A percentile compares a stretch with the other conserved stretches of the same genome.
Evolutionary conservation across 2,329 filamentous ascomycete species (phyloP).

Genomic region (Hymenoscyphus fraxineus): DNA sequence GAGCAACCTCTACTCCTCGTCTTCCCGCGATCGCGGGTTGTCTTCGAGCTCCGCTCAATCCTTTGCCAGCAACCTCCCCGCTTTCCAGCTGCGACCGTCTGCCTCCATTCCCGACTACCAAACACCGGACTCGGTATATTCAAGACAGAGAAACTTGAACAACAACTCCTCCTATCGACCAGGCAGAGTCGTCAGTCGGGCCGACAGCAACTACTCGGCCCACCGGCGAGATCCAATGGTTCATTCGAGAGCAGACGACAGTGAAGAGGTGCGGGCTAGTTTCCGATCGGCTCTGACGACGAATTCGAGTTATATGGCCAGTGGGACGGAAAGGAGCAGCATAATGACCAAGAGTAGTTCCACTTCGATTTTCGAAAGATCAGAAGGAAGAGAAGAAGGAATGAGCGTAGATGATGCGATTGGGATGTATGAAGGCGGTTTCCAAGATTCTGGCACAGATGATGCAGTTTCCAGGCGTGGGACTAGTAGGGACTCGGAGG

Average conservation of each 20-base stretch:
- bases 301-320: constrained; percentile 52
- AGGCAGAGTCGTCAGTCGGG: constrained; percentile 21
- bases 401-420: constrained; percentile 66
- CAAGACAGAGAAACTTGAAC: constrained; percentile 31
- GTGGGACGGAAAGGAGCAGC: constrained; percentile 76
- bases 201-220: constrained; percentile 29
- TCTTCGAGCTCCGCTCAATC: constrained; percentile 32
- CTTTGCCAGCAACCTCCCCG: constrained; percentile 13
- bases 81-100: constrained; percentile 28
- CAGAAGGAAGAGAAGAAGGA: constrained; percentile 54
- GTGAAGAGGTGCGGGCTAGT: constrained; percentile 49
- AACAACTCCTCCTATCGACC: constrained; percentile 26
- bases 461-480: constrained; percentile 31
- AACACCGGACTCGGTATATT: constrained; percentile 29
- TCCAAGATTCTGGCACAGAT: constrained; percentile 49
- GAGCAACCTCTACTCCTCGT: constrained; percentile 15
- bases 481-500: constrained; percentile 24
- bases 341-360: constrained; percentile 76
- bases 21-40: constrained; percentile 29
- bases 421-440: constrained; percentile 64
- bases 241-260: constrained; percentile 26
- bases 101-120: constrained; percentile 35
- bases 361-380: constrained; percentile 52
- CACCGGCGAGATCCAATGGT: constrained; percentile 29
- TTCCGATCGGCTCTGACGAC: constrained; percentile 58